Percentiles rank a stretch among this genome's conserved stretches.
Evolutionary conservation across 2,329 filamentous ascomycete species (phyloP).

Genomic region (Zymoseptoria tritici): DNA sequence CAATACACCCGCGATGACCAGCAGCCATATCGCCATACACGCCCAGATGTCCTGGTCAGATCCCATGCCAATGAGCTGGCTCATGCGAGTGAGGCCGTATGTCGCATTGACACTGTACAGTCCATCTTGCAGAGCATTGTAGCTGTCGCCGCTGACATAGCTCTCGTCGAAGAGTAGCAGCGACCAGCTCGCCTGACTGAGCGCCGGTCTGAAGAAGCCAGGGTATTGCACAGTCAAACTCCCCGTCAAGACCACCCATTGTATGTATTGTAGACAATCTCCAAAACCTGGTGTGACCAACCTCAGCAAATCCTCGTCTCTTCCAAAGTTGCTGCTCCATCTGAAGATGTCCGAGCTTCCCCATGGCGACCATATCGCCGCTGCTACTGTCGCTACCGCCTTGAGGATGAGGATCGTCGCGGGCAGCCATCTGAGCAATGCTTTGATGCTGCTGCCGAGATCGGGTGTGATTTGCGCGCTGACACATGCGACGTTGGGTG

Average conservation of each 20-base stretch:
- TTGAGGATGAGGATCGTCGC: slow-evolving; percentile 71
- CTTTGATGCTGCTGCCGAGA: slow-evolving; percentile 61
- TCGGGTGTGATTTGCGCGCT: slow-evolving; percentile 77
- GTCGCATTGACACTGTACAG: slow-evolving; percentile 74
- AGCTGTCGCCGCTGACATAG: slow-evolving; percentile 63
- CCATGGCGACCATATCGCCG: slow-evolving; percentile 88
- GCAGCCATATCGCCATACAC: slow-evolving; percentile 85
- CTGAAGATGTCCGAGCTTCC: slow-evolving; percentile 82
- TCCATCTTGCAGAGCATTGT: slow-evolving; percentile 66
- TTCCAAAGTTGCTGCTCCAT: slow-evolving; percentile 96
- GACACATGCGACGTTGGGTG: slow-evolving; percentile 67
- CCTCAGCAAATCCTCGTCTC: slow-evolving; percentile 83
- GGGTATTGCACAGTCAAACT: slow-evolving; percentile 81
- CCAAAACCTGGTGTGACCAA: slow-evolving; percentile 93
- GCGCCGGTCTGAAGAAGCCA: slow-evolving; percentile 85
- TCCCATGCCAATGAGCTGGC: slow-evolving; percentile 75
- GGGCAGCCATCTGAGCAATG: slow-evolving; percentile 67
- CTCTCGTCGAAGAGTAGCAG: slow-evolving; percentile 87
- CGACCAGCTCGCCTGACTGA: slow-evolving; percentile 85
- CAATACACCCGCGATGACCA: slow-evolving; percentile 63
- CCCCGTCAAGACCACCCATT: slow-evolving; percentile 85
- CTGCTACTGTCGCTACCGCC: slow-evolving; percentile 72
- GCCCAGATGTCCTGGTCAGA: slow-evolving; percentile 78
- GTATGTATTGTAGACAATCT: slow-evolving; percentile 93
- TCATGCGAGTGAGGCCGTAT: slow-evolving; percentile 72